Evolutionary conservation across 108 stramenopile species (phyloP).

Genomic region (Nitzschia putrida): DNA sequence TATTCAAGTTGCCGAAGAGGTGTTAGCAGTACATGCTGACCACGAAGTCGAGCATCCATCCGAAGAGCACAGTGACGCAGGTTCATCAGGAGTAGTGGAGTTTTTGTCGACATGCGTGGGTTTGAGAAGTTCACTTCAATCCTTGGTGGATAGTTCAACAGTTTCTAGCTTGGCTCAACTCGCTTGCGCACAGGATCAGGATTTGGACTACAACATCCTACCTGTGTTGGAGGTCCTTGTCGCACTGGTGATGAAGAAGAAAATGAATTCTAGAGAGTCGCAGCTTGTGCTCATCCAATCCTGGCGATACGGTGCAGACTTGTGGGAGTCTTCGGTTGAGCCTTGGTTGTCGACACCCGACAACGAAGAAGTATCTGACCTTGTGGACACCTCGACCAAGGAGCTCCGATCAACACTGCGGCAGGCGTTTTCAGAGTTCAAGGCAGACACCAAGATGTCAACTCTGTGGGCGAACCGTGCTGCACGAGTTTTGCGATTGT

Average conservation of each 20-base stretch:
- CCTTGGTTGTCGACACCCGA: conserved; percentile 14
- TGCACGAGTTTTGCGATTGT: conserved; percentile 44
- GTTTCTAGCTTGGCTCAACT: conserved; percentile 45
- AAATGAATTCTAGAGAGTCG: not conserved
- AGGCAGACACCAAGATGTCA: not conserved
- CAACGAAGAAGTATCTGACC: not conserved
- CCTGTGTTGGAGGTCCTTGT: conserved; percentile 54
- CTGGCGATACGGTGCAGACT: conserved; percentile 54
- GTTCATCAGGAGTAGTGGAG: not conserved
- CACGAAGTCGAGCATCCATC: conserved; percentile 26
- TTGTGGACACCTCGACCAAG: not conserved
- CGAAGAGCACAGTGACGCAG: conserved; percentile 4
- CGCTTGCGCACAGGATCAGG: conserved; percentile 32
- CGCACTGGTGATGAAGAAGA: conserved; percentile 14
- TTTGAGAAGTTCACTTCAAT: conserved; percentile 23
- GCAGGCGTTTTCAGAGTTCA: conserved; percentile 16
- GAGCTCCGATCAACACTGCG: conserved; percentile 12
- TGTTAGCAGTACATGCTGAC: conserved; percentile 8
- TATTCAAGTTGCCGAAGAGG: conserved; percentile 39
- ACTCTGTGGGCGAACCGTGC: conserved; percentile 54
- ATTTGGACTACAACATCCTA: conserved; percentile 14
- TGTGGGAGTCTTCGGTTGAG: conserved; percentile 44
- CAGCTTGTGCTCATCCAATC: conserved; percentile 43
- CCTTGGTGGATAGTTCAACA: conserved; percentile 40
- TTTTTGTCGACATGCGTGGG: conserved; percentile 60